phyloP scores from a whole-genome alignment of 140 eudicot species.

The Bidens hawaiensis region DNA sequence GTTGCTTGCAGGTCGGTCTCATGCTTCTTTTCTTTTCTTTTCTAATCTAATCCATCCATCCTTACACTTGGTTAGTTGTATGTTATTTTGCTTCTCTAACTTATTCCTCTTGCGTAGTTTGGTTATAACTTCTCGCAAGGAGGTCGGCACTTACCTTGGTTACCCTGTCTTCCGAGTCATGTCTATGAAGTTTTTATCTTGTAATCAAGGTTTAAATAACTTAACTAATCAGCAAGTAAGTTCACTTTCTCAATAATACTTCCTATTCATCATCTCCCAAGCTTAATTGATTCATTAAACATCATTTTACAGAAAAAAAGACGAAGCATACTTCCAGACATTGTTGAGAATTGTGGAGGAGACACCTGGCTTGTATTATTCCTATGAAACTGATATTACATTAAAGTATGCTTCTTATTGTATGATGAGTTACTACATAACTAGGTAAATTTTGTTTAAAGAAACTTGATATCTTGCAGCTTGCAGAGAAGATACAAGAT shows the following conservation, averaged over 20 bases:
- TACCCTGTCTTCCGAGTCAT: slow-evolving; percentile 74
- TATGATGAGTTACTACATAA: slow-evolving; percentile 5
- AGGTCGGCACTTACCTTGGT: slow-evolving; percentile 88
- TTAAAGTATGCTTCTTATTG: slow-evolving; percentile 53
- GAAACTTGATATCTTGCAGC: slow-evolving; percentile 44
- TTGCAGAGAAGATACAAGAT: slow-evolving; percentile 86
- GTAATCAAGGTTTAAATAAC: slow-evolving; percentile 53
- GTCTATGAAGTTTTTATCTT: slow-evolving; percentile 90
- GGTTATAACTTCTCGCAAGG: slow-evolving; percentile 80
- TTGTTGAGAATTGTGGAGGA: slow-evolving; percentile 82
- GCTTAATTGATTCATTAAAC: slow-evolving; percentile 9
- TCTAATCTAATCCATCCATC: neutral
- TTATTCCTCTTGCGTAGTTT: slow-evolving; percentile 50
- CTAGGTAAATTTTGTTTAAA: neutral
- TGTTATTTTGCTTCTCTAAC: slow-evolving; percentile 9
- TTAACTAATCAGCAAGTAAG: slow-evolving; percentile 70
- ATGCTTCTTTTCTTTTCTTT: slow-evolving; percentile 3
- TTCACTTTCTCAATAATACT: slow-evolving; percentile 2
- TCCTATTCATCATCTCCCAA: slow-evolving; percentile 6
- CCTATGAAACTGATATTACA: slow-evolving; percentile 93
- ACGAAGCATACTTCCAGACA: slow-evolving; percentile 80
- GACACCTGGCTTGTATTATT: slow-evolving; percentile 97
- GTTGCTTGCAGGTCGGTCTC: slow-evolving; percentile 88
- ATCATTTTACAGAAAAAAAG: slow-evolving; percentile 69
- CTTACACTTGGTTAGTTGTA: no score